A percentile compares a stretch with the other conserved stretches of the same genome.
Conservation (phyloP, 495 filamentous ascomycete genomes). For the Penicillium samsonianum region DNA sequence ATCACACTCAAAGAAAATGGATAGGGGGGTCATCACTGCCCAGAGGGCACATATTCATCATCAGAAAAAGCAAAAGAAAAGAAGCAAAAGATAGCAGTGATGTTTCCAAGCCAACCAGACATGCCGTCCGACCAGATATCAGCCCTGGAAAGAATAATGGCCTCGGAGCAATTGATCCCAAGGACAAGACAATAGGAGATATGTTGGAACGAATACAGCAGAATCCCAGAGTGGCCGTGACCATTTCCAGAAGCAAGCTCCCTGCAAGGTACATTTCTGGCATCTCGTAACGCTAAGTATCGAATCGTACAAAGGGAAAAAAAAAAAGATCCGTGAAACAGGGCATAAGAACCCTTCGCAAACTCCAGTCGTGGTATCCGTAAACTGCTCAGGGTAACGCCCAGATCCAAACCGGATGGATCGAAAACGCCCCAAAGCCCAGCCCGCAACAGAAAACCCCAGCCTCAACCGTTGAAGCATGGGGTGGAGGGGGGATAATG, state of each 20-base stretch:
- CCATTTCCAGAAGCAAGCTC: conserved; percentile 20
- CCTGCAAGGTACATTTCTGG: conserved; percentile 25
- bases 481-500: conserved; percentile 29
- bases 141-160: not conserved
- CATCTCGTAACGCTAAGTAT: conserved; percentile 32
- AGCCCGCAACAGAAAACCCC: conserved; percentile 24
- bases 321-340: conserved; percentile 28
- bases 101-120: conserved; percentile 7
- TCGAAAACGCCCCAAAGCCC: conserved; percentile 18
- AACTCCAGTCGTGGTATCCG: conserved; percentile 29
- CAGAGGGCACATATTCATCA: conserved; percentile 11
- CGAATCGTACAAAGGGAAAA: conserved; percentile 30
- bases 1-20: conserved; percentile 29
- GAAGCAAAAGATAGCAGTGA: conserved; percentile 17
- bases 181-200: not conserved
- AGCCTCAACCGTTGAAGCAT: conserved; percentile 28
- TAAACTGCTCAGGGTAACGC: conserved; percentile 4
- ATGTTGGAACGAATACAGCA: conserved; percentile 18
- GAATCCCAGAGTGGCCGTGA: conserved; percentile 17
- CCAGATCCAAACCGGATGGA: conserved; percentile 10
- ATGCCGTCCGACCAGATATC: conserved; percentile 8
- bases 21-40: conserved; percentile 21
- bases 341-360: conserved; percentile 22
- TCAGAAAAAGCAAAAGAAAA: conserved; percentile 1
- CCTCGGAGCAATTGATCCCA: not conserved